Conservation (phyloP, 495 filamentous ascomycete species). For the Sordaria brevicollis region DNA sequence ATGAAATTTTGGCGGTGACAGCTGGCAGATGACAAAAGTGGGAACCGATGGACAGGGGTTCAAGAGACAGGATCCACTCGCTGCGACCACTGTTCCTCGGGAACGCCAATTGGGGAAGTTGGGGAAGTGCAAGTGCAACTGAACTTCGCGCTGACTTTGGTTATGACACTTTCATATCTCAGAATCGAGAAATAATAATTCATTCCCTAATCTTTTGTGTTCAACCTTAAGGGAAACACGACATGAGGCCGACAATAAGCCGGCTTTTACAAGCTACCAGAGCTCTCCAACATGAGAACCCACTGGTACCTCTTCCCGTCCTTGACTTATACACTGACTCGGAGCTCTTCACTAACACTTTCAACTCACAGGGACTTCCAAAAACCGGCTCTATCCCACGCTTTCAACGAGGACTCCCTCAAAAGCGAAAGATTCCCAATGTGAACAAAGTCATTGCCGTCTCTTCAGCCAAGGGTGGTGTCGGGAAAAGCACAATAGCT, state of each 20-base stretch:
- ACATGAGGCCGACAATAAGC: conserved; percentile 35
- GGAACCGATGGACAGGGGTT: neutral
- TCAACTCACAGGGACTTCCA: conserved; percentile 58
- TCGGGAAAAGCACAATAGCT: conserved; percentile 91
- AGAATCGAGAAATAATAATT: no score
- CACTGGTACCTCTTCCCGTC: conserved; percentile 48
- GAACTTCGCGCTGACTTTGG: neutral
- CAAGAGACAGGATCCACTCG: neutral
- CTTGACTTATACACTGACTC: neutral
- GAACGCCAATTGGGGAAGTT: neutral
- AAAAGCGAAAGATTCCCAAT: conserved; percentile 65
- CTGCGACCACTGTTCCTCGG: neutral
- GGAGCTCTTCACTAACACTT: conserved; percentile 3
- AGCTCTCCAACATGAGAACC: conserved; percentile 76
- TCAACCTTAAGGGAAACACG: neutral
- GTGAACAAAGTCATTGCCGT: conserved; percentile 85
- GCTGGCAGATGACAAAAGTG: conserved; percentile 26
- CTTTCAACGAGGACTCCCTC: conserved; percentile 75
- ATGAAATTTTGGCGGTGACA: conserved; percentile 39
- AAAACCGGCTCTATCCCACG: conserved; percentile 67
- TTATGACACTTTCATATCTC: neutral
- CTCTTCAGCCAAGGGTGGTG: conserved; percentile 91
- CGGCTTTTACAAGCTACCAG: conserved; percentile 56
- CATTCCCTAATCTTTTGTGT: neutral
- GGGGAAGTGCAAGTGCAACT: no score